A percentile compares a stretch with the other conserved stretches of the same genome.
phyloP scores from a whole-genome alignment of 192 early-diverging fungal species.

The Funneliformis geosporum region DNA sequence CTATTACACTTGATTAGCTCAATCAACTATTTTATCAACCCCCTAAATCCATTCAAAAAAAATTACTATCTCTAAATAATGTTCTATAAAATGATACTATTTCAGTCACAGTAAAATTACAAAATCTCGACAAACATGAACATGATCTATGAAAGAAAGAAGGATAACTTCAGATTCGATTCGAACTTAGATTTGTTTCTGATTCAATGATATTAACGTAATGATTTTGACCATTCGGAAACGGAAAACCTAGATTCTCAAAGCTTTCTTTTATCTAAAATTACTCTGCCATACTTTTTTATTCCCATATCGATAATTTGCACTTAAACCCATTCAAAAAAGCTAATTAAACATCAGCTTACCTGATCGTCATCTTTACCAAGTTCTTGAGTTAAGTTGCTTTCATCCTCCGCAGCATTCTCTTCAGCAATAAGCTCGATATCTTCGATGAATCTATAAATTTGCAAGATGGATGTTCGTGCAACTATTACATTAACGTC shows the following conservation, averaged over 20 bases:
- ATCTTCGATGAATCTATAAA: slow-evolving; percentile 67
- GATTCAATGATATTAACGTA: too few relatives aligned
- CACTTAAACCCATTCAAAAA: not conserved
- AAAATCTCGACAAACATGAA: not conserved
- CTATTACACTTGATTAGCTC: not conserved
- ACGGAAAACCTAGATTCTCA: not conserved
- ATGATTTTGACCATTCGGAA: not conserved
- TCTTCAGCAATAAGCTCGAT: slow-evolving; percentile 36
- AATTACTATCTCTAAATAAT: not conserved
- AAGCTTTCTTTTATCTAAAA: not conserved
- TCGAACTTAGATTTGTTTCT: too few relatives aligned
- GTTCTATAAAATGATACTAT: not conserved
- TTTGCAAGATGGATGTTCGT: slow-evolving; percentile 62
- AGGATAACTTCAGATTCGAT: not conserved
- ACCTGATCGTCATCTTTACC: slow-evolving; percentile 44
- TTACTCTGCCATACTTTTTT: not conserved
- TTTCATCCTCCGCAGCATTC: slow-evolving; percentile 32
- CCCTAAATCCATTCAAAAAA: not conserved
- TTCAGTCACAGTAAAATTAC: too few relatives aligned
- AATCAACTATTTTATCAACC: not conserved
- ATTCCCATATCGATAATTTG: too few relatives aligned
- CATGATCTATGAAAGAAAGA: not conserved
- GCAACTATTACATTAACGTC: slow-evolving; percentile 68
- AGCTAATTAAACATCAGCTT: not conserved
- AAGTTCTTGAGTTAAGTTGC: slow-evolving; percentile 19